Conservation (phyloP, 2,329 filamentous ascomycete species). For the Botrytis hyacinthi region DNA sequence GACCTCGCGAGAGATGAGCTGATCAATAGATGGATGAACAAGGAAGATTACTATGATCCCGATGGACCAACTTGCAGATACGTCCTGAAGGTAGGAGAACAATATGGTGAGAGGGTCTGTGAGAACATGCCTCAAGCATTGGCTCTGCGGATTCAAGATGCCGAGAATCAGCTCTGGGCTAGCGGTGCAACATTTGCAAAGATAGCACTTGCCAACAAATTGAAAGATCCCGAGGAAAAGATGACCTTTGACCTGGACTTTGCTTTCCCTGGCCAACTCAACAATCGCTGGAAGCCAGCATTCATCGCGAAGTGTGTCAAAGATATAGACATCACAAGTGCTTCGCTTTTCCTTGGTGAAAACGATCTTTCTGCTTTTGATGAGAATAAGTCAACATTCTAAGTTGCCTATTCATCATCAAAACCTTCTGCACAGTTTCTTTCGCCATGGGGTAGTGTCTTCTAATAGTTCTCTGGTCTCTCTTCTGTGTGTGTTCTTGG, state of each 20-base stretch:
- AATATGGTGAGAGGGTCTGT: background rate
- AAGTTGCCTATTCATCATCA: background rate
- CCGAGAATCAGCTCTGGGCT: background rate
- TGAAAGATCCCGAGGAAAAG: background rate
- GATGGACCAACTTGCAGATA: background rate
- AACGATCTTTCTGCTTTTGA: background rate
- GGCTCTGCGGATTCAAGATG: background rate
- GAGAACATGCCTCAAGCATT: background rate
- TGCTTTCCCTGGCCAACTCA: background rate
- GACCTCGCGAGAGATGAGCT: background rate
- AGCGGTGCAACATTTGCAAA: background rate
- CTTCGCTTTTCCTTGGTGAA: background rate
- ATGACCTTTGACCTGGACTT: background rate
- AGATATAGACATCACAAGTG: background rate
- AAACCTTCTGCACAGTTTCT: background rate
- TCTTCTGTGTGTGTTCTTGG: background rate
- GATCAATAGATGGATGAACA: background rate
- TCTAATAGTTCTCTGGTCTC: accelerated
- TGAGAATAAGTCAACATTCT: background rate
- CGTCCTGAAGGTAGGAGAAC: background rate
- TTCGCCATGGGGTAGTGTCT: background rate
- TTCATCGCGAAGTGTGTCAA: background rate
- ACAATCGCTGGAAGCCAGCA: background rate
- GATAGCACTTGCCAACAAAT: background rate
- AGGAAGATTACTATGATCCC: background rate